Base-by-base conservation (phyloP, 1,284 basidiomycete genomes). In the Cutaneotrichosporon sp. region DNA sequence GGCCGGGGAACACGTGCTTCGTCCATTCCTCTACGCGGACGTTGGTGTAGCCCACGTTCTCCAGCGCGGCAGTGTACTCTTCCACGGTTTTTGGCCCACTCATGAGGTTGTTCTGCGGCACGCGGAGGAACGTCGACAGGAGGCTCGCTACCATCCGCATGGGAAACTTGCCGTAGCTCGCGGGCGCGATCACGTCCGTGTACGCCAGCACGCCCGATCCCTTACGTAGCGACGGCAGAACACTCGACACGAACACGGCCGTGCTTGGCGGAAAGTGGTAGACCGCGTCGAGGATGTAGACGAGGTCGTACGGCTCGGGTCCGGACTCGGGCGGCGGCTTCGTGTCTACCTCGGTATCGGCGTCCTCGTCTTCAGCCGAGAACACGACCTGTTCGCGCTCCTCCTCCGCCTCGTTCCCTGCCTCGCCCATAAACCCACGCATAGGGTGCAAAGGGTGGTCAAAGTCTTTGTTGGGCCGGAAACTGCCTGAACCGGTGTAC, bases 251-350 rank as follows among this genome's bases (percentile, higher is more conserved):
- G 30, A 86, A 77, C 61, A 84, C 81, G 4, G 55, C 55, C 14
- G 68, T 54, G 18, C 83, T 78, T 1, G 82, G 81, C 8, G 77
- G 65, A 66, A 86, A 86, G 67, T 87, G 85, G 66, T 86, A 86
- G 2, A 84, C 83, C 55, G 84, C 85, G 65, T 88, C 85, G 23
- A 87, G 76, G 5, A 83, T 65, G 60, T 73, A 70, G 35, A 76
- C 64, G 36, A 73, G 64, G 57, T 73, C 68, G 61, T 70, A 76
- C 15, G 60, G 60, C 14, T 70, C 46, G 8, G 40, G 13, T n/a
- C 21, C 37, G 10, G 38, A 4, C 7, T 39, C 17, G 26, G 26
- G 5, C 18, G 20, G 20, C 15, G 13, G 14, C 21, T 23, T 14
- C n/a, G 26, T 10, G 9, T 47, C 45, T 7, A n/a, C 18, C 17